phyloP scores from a whole-genome alignment of 176 grass and related monocot genomes.

The Avena atlantica region DNA sequence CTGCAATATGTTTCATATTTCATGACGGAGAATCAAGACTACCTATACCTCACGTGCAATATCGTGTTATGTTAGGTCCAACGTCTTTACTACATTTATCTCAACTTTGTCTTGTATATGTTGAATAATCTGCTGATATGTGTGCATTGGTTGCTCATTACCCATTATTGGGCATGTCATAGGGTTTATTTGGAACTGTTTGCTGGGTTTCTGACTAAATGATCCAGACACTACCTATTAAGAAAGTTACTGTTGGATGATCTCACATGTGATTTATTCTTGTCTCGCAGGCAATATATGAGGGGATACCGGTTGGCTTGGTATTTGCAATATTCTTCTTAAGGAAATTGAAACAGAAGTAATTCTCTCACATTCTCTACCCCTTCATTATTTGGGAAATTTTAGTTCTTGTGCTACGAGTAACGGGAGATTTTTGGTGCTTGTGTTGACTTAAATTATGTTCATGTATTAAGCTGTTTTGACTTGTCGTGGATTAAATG shows the following conservation, averaged over 20 bases:
- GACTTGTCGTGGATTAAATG: constrained; percentile 2
- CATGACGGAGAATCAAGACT: neutral
- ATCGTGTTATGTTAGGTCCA: constrained; percentile 10
- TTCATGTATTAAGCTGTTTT: constrained; percentile 1
- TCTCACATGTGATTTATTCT: constrained; percentile 33
- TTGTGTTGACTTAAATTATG: neutral
- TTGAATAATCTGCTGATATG: neutral
- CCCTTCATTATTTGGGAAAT: neutral
- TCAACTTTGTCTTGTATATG: neutral
- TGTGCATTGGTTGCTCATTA: no score
- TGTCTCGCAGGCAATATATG: constrained; percentile 75
- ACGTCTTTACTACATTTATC: neutral
- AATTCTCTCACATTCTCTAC: neutral
- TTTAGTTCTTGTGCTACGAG: constrained; percentile 40
- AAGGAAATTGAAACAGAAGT: constrained; percentile 97
- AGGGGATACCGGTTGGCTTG: constrained; percentile 83
- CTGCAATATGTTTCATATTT: neutral
- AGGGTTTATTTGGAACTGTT: no score
- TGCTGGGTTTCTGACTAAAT: no score
- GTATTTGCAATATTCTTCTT: constrained; percentile 92
- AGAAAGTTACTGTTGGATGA: neutral
- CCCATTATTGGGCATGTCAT: no score
- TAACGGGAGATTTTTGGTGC: constrained; percentile 48
- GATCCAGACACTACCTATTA: no score
- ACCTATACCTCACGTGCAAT: neutral